A percentile compares a stretch with the other conserved stretches of the same genome.
These are phyloP conservation scores for Actinomortierella ambigua DNA, from an alignment of 371 early-diverging fungal genomes.

Conservation along the genomic window DNA sequence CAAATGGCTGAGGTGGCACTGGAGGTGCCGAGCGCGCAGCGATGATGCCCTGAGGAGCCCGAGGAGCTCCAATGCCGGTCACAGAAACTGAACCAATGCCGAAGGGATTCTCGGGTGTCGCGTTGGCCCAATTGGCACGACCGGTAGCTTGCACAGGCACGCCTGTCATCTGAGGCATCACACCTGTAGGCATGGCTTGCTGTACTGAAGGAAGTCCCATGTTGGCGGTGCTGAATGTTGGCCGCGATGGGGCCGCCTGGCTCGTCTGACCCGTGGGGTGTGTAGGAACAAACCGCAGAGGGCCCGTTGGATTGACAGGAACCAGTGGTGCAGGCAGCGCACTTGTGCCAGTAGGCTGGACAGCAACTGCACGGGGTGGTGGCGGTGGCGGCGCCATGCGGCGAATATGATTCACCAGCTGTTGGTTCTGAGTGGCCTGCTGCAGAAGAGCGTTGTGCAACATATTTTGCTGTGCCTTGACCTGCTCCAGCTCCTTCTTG, in stretches of 20 bases:
- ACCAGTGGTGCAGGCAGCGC: slow-evolving; percentile 28
- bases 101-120: slow-evolving; percentile 62
- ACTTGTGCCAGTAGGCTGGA: slow-evolving; percentile 16
- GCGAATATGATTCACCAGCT: slow-evolving; percentile 26
- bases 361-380: no score
- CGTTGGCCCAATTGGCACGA: slow-evolving; percentile 54
- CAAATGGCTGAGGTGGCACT: slow-evolving; percentile 30
- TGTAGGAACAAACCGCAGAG: slow-evolving; percentile 35
- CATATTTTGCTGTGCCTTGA: slow-evolving; percentile 36
- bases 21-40: slow-evolving; percentile 38
- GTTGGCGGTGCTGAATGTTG: slow-evolving; percentile 26
- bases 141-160: slow-evolving; percentile 54
- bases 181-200: slow-evolving; percentile 40
- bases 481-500: slow-evolving; percentile 37
- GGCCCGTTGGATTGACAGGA: slow-evolving; percentile 42
- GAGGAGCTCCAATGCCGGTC: slow-evolving; percentile 29
- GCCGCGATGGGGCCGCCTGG: slow-evolving; percentile 12
- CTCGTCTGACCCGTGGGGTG: slow-evolving; percentile 36
- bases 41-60: slow-evolving; percentile 29
- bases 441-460: slow-evolving; percentile 41
- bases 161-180: slow-evolving; percentile 35
- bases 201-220: slow-evolving; percentile 34
- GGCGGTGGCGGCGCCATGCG: slow-evolving; percentile 38
- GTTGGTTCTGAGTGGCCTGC: slow-evolving; percentile 42
- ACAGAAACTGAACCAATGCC: slow-evolving; percentile 48